These are phyloP conservation scores for Neofusicoccum cordaticola DNA, from an alignment of 2,329 filamentous ascomycete species.

Conservation along the genomic window DNA sequence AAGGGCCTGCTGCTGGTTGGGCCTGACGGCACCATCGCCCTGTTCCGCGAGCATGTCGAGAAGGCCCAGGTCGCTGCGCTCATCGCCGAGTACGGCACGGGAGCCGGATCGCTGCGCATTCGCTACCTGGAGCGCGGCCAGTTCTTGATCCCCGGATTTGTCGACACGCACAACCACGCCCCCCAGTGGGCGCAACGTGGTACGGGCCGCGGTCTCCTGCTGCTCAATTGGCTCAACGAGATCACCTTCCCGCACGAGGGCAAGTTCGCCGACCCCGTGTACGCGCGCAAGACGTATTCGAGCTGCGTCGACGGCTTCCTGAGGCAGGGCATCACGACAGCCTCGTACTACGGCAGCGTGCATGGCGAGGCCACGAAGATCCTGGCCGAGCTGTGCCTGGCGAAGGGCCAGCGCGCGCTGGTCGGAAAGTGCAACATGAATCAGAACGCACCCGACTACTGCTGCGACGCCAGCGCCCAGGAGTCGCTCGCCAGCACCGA, in stretches of 20 bases:
- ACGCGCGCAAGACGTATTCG: slow-evolving; percentile 37
- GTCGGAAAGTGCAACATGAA: slow-evolving; percentile 64
- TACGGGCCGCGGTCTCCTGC: slow-evolving; percentile 36
- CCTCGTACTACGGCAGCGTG: slow-evolving; percentile 58
- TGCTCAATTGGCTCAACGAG: slow-evolving; percentile 58
- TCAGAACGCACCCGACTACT: slow-evolving; percentile 41
- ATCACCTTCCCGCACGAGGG: slow-evolving; percentile 65
- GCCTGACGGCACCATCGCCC: slow-evolving; percentile 10
- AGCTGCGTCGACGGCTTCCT: slow-evolving; percentile 57
- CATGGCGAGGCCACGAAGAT: slow-evolving; percentile 58
- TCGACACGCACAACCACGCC: slow-evolving; percentile 69
- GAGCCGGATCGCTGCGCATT: slow-evolving; percentile 19
- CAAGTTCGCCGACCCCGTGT: slow-evolving; percentile 53
- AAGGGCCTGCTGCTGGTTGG: slow-evolving; percentile 15
- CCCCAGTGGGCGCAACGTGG: slow-evolving; percentile 54
- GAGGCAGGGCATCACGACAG: slow-evolving; percentile 61
- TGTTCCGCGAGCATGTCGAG: slow-evolving; percentile 16
- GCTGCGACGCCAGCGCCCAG: slow-evolving; percentile 26
- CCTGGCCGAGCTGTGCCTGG: slow-evolving; percentile 54
- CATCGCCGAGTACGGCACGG: slow-evolving; percentile 13
- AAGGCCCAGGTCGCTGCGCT: slow-evolving; percentile 14
- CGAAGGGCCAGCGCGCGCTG: slow-evolving; percentile 57
- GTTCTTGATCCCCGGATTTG: slow-evolving; percentile 59
- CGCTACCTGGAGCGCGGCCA: slow-evolving; percentile 41
- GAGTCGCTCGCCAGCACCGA: slow-evolving; percentile 19